Conservation (phyloP, 257 asterid genomes). For the Cinchona pubescens region DNA sequence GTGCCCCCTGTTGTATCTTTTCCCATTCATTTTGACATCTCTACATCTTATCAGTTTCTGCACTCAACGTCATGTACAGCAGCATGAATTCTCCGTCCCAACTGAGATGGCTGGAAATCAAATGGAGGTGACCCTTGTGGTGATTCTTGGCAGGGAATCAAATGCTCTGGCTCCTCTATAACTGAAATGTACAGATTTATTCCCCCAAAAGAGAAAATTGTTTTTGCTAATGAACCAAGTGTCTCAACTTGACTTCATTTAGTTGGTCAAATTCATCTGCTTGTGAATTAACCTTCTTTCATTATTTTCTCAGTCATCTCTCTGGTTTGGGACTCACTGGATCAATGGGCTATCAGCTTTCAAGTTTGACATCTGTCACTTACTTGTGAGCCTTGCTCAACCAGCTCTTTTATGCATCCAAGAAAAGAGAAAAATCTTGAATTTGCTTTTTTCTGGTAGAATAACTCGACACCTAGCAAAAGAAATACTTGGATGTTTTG, state of each 20-base stretch:
- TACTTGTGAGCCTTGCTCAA: slow-evolving; percentile 51
- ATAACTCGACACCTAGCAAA: too few relatives aligned
- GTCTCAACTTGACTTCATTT: not conserved
- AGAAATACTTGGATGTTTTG: slow-evolving; percentile 6
- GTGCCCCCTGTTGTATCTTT: not conserved
- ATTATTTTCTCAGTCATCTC: slow-evolving; percentile 17
- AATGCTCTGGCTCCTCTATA: slow-evolving; percentile 61
- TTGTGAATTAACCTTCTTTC: not conserved
- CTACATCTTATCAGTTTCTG: slow-evolving; percentile 40
- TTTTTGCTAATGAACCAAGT: not conserved
- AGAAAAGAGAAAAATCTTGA: not conserved
- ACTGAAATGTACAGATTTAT: slow-evolving; percentile 57
- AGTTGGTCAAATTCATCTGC: not conserved
- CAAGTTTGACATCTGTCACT: slow-evolving; percentile 41
- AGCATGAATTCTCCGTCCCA: slow-evolving; percentile 65
- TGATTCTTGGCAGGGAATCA: slow-evolving; percentile 69
- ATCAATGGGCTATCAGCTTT: slow-evolving; percentile 48
- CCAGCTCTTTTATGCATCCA: slow-evolving; percentile 19
- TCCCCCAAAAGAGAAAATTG: not conserved
- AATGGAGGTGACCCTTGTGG: slow-evolving; percentile 84
- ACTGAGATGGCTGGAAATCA: slow-evolving; percentile 60
- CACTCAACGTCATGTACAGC: slow-evolving; percentile 50
- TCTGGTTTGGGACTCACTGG: slow-evolving; percentile 47
- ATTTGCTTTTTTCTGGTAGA: not conserved
- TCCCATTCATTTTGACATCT: not conserved